Evolutionary conservation across 2,329 filamentous ascomycete genomes (phyloP).

Genomic region (Colletotrichum aenigma): DNA sequence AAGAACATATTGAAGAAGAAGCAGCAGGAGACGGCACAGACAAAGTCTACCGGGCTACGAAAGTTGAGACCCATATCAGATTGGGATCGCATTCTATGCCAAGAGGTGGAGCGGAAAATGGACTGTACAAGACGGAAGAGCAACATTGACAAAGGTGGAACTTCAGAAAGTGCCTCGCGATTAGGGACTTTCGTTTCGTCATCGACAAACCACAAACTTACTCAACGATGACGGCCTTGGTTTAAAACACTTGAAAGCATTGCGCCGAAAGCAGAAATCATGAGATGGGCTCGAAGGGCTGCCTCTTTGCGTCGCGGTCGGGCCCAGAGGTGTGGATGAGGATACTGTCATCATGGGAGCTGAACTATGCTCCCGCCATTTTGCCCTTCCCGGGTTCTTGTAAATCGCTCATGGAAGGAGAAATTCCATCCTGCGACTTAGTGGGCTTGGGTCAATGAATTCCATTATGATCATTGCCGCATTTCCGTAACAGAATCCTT

Average conservation of each 20-base stretch:
- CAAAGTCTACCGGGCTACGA: too few species aligned
- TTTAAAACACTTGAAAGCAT: fast-evolving
- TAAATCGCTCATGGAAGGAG: not conserved
- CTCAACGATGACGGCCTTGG: not conserved
- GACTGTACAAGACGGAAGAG: not conserved
- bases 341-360: not conserved
- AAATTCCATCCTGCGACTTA: too few species aligned
- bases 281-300: fast-evolving
- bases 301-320: not conserved
- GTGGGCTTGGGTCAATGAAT: fast-evolving
- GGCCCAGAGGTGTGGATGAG: not conserved
- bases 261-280: not conserved
- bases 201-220: fast-evolving
- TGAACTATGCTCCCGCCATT: not conserved
- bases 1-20: not conserved
- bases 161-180: not conserved
- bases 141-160: not conserved
- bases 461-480: fast-evolving
- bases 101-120: not conserved
- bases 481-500: not conserved
- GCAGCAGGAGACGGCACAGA: not conserved
- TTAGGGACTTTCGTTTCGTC: not conserved
- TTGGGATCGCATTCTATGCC: too few species aligned
- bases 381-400: not conserved
- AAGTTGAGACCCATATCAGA: too few species aligned